Evolutionary conservation across 1,284 basidiomycete species (phyloP).

Genomic region (Ceratobasidium papillatum): DNA sequence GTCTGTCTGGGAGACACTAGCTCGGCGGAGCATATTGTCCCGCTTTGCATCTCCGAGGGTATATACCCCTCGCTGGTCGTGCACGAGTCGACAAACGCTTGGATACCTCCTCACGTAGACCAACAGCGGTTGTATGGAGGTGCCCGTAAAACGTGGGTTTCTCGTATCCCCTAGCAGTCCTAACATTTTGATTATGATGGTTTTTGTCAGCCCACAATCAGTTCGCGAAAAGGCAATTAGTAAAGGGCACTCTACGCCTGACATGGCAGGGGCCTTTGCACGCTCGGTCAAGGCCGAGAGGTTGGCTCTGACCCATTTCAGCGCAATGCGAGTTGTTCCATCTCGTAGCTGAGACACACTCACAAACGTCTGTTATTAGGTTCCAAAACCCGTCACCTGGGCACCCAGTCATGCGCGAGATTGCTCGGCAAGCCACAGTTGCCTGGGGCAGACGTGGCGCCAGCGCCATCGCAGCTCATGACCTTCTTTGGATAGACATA

Average conservation of each 20-base stretch:
- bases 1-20: conserved; percentile 82
- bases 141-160: conserved; percentile 47
- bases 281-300: conserved; percentile 67
- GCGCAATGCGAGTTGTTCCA: conserved; percentile 63
- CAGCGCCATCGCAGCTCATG: conserved; percentile 14
- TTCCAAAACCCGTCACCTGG: conserved; percentile 29
- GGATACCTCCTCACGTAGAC: conserved; percentile 67
- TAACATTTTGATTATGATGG: neutral
- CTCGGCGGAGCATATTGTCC: conserved; percentile 67
- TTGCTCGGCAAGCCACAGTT: conserved; percentile 35
- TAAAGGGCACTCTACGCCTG: conserved; percentile 86
- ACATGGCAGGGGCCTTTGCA: conserved; percentile 84
- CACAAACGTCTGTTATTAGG: neutral
- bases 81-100: conserved; percentile 90
- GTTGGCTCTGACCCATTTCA: conserved; percentile 87
- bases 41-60: conserved; percentile 57
- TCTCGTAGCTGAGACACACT: neutral
- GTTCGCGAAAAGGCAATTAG: conserved; percentile 66
- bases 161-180: too few species aligned
- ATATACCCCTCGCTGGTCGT: conserved; percentile 52
- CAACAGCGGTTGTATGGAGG: conserved; percentile 55
- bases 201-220: conserved; percentile 47
- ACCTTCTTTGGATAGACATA: conserved; percentile 33
- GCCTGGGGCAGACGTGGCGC: conserved; percentile 22
- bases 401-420: conserved; percentile 35